Evolutionary conservation across 257 asterid genomes (phyloP), one percentile per base, ranked within the genome.

Genomic region (Asclepias syriaca): DNA sequence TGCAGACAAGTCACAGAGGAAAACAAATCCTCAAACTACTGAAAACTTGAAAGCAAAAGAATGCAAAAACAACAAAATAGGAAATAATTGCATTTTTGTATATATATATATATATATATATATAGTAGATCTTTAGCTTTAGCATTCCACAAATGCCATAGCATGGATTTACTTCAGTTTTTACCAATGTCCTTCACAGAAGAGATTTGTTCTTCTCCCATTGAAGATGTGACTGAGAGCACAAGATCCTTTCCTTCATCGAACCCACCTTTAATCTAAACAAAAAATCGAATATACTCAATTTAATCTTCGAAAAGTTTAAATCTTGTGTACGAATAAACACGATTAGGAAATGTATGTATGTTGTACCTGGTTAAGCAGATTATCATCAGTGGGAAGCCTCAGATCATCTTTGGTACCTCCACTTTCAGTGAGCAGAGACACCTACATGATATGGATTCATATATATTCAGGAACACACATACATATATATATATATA

Each of bases 161-260:
- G 69, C 63, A 27, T 18, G 16, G 21, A 37, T 32, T 75, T 74
- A 34, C 39, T 34, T 34, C 5, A 87, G 22, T 82, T 85, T 76
- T 84, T 86, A 66, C 90, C 89, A 65, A 86, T 83, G 78, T 89
- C 92, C 80, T 89, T 87, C 45, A 89, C 76, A 21, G 84, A 88
- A 65, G 83, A 82, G 51, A 89, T 89, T 85, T 89, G 96, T 82
- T 89, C 96, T 72, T 89, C 96, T 39, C 93, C 96, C 94, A 89
- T 89, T 0, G 96, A 90, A 6, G 89, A 84, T 90, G 80, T 82
- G 65, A 87, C 92, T 49, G 85, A 75, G 59, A 89, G 80, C 48
- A 87, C 92, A 7, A 89, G 92, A 67, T 89, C 93, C 85, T 89
- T 89, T 65, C 93, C 93, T 70, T 89, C 96, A 68, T 78, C 83